A percentile compares a stretch with the other conserved stretches of the same genome.
These are phyloP conservation scores for Acer negundo DNA, from an alignment of 345 rosid genomes.

Conservation along the genomic window DNA sequence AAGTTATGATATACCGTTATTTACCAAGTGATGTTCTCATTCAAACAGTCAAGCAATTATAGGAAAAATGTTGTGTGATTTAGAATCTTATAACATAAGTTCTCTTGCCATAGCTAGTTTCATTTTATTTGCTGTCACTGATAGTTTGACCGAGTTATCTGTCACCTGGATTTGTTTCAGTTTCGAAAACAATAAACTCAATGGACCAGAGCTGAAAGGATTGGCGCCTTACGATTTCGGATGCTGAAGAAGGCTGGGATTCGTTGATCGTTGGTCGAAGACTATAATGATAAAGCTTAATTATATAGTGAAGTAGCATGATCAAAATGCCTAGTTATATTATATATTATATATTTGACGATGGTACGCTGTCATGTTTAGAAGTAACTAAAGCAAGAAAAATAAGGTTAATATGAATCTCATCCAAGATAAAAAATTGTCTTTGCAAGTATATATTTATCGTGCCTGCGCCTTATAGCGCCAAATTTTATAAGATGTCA, in stretches of 20 bases:
- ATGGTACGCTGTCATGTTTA: neutral
- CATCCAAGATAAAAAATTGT: neutral
- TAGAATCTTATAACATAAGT: neutral
- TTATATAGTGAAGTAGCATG: constrained; percentile 4
- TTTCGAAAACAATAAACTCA: constrained; percentile 55
- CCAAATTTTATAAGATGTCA: neutral
- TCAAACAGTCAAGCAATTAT: neutral
- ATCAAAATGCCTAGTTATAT: neutral
- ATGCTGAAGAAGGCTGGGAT: constrained; percentile 42
- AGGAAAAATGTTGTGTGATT: neutral
- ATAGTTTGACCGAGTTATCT: neutral
- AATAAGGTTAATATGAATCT: constrained; percentile 13
- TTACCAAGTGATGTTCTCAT: neutral
- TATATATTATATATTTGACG: constrained; percentile 5
- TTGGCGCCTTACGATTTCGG: constrained; percentile 69
- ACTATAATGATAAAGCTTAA: neutral
- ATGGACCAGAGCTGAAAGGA: constrained; percentile 77
- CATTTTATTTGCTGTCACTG: neutral
- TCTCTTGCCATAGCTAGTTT: neutral
- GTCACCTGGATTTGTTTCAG: constrained; percentile 32
- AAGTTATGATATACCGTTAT: neutral
- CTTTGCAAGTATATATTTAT: neutral
- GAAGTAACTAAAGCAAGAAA: constrained; percentile 8
- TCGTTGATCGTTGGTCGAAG: neutral
- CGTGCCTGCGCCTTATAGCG: neutral